Evolutionary conservation across 2,329 filamentous ascomycete genomes (phyloP).

Genomic region (Botrytis tulipae): DNA sequence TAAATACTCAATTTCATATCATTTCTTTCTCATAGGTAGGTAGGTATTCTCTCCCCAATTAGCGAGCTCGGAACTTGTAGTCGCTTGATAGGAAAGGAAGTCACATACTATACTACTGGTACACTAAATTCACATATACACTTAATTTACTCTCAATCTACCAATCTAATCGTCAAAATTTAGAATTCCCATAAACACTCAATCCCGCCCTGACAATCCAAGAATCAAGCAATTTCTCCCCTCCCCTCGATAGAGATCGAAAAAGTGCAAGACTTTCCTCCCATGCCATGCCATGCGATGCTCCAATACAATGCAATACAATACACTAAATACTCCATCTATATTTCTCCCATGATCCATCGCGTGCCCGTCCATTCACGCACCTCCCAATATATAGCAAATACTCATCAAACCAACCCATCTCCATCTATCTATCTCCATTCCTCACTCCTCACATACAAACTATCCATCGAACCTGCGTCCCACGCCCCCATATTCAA

Average conservation of each 20-base stretch:
- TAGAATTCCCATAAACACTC: not conserved
- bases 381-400: not conserved
- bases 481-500: not conserved
- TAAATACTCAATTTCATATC: not conserved
- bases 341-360: not conserved
- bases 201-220: not conserved
- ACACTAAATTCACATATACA: not conserved
- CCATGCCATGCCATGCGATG: not conserved
- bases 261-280: not conserved
- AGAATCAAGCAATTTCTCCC: not conserved
- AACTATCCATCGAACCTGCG: too few relatives aligned
- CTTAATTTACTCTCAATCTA: not conserved
- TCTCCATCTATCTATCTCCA: too few relatives aligned
- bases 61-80: not conserved
- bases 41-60: not conserved
- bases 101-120: not conserved
- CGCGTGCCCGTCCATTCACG: not conserved
- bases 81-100: not conserved
- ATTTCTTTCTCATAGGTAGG: not conserved
- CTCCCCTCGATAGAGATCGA: not conserved
- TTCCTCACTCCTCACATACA: not conserved
- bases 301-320: not conserved
- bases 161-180: not conserved
- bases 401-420: not conserved
- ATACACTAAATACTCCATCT: not conserved